Conservation (phyloP, 2,329 filamentous ascomycete species). For the Ilyonectria mors-panacis region DNA sequence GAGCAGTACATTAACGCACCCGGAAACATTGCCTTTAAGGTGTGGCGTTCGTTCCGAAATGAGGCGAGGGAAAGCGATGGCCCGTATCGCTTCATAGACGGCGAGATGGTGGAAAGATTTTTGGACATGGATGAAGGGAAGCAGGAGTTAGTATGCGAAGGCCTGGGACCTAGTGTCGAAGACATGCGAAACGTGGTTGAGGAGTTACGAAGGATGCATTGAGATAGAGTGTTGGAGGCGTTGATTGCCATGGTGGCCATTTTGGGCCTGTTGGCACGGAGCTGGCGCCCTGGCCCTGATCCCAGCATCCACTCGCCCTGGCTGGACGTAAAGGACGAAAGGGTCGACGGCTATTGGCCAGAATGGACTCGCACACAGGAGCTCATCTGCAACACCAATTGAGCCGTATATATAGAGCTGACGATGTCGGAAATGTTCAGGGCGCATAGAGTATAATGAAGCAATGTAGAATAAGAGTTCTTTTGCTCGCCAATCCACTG, state of each 20-base stretch:
- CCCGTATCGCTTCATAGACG: conserved; percentile 91
- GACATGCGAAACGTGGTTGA: conserved; percentile 74
- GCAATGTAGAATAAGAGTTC: background rate
- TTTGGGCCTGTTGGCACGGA: conserved; percentile 14
- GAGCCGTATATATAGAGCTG: conserved; percentile 1
- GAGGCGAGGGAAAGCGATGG: conserved; percentile 80
- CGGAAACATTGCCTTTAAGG: conserved; percentile 82
- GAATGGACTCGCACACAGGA: conserved; percentile 15
- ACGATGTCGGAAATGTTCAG: background rate
- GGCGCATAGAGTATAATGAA: background rate
- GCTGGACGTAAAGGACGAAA: conserved; percentile 43
- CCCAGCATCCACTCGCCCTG: conserved; percentile 26
- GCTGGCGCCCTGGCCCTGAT: conserved; percentile 4
- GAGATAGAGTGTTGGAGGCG: conserved; percentile 30
- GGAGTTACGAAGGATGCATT: conserved; percentile 75
- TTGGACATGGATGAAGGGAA: conserved; percentile 76
- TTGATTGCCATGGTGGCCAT: background rate
- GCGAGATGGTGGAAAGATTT: conserved; percentile 90
- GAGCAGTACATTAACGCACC: conserved; percentile 76
- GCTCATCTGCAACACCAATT: conserved; percentile 32
- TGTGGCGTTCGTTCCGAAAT: conserved; percentile 87
- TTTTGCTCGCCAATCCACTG: conserved; percentile 15
- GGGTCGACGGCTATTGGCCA: conserved; percentile 43
- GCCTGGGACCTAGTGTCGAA: conserved; percentile 73
- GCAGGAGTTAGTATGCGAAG: conserved; percentile 69